phyloP scores from a whole-genome alignment of 345 rosid genomes.

The Salix caprea region DNA sequence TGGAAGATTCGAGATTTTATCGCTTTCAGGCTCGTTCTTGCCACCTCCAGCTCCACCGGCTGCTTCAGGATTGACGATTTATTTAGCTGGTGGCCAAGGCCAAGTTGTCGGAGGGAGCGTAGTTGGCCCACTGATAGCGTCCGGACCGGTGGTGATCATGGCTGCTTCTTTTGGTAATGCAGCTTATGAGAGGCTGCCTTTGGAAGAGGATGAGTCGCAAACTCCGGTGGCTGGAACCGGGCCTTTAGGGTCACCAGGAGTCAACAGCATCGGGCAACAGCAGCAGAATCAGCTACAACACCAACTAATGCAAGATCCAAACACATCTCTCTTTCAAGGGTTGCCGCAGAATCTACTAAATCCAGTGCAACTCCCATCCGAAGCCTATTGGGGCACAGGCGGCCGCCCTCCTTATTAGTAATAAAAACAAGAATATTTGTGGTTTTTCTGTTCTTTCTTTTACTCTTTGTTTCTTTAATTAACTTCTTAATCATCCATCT shows the following conservation, averaged over 20 bases:
- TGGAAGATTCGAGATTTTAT: conserved; percentile 87
- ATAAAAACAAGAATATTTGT: conserved; percentile 7
- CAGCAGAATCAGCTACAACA: conserved; percentile 46
- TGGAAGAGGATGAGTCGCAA: conserved; percentile 66
- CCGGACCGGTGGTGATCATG: conserved; percentile 88
- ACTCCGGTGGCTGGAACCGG: conserved; percentile 31
- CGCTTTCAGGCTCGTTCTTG: conserved; percentile 79
- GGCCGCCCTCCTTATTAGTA: conserved; percentile 44
- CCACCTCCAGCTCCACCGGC: conserved; percentile 97
- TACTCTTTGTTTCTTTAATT: conserved; percentile 17
- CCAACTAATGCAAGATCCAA: conserved; percentile 67
- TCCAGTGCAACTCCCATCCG: conserved; percentile 66
- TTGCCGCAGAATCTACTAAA: conserved; percentile 70
- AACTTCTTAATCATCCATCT: conserved; percentile 6
- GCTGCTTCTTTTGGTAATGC: conserved; percentile 98
- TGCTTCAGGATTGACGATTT: conserved; percentile 76
- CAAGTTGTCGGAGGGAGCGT: conserved; percentile 93
- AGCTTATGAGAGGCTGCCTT: conserved; percentile 83
- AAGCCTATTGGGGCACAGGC: conserved; percentile 70
- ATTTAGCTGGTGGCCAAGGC: conserved; percentile 95
- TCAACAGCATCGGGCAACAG: conserved; percentile 11
- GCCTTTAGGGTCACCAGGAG: conserved; percentile 37
- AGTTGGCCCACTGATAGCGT: conserved; percentile 71
- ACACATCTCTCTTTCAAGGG: conserved; percentile 57
- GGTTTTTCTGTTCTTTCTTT: neutral